Evolutionary conservation across 208 protist genomes (phyloP), one percentile per base, ranked within the genome.

Genomic region (Crithidia bombi): DNA sequence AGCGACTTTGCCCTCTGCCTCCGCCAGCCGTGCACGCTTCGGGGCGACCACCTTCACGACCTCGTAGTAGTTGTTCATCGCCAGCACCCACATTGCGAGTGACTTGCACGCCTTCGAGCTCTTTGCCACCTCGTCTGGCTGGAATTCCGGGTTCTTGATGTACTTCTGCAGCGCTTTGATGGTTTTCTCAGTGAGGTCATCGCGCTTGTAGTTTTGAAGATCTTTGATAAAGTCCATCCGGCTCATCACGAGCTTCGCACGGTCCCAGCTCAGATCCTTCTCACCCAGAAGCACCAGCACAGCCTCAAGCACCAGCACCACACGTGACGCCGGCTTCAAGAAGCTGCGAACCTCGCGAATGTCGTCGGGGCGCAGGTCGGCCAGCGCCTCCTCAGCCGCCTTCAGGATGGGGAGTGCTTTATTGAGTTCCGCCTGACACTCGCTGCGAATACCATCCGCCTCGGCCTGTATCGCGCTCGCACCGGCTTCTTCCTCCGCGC

Each of bases 21-120:
- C 83, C 17, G 83, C 86, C 32, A 97, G 80, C 4, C 83, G 68
- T 50, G 83, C 72, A 36, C 87, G 78, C 83, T 97, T 96, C 21
- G 95, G 93, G 6, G 75, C 85, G n/a, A 98, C 89, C 0, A 96
- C 87, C 71, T 96, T 96, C 35, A 92, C 85, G 21, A 98, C 94
- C 46, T 96, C 85, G 70, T 95, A 91, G 83, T 98, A 99, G 65
- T 91, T 94, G 75, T 98, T 91, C 66, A 98, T 98, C 25, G 97
- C 97, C 26, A 91, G 65, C 49, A 95, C 92, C 98, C 98, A 99
- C 86, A 96, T 87, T 44, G 96, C 95, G 5, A 99, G 87, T 12
- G 94, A 97, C 61, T 89, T 93, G 68, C 95, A 97, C 32, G 98
- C 98, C 73, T 89, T 90, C 35, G 97, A 99, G 62, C 90, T 95